Evolutionary conservation across 768 basidiomycete genomes (phyloP), one percentile per base, ranked within the genome.

Genomic region (Boletellus sp.): DNA sequence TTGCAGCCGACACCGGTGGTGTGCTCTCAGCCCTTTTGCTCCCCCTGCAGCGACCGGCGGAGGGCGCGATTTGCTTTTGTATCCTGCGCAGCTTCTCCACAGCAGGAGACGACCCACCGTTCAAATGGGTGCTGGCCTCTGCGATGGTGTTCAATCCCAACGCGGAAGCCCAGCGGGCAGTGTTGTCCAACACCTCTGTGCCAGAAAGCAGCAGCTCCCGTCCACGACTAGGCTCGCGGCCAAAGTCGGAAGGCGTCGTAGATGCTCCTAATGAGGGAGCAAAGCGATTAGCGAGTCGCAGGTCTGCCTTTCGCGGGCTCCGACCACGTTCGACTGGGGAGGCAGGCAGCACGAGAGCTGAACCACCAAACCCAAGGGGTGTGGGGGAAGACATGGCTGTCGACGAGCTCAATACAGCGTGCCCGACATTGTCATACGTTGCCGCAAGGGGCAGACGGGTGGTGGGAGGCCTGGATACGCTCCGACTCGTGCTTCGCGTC

Each of bases 391-490:
- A 57, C 3, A 54, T 28, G 17, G 40, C 45, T 20, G 60, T 48
- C 39, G 56, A 17, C 34, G 57, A 28, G 47, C 50, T 52, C 52
- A 63, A 32, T 34, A 58, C 40, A 37, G 57, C 32, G 39, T 36
- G 63, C 55, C 49, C 60, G 53, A 51, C 60, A 57, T 57, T 63
- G 39, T 55, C 53, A 35, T 64, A 66, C 17, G 62, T 59, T 2
- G 59, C 53, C 35, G 65, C 64, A 51, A 62, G 60, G 17, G 48
- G 62, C 38, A 59, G 51, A 13, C 47, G 56, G 32, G 59, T 42
- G 15, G 60, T 59, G 60, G 34, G 71, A 2, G 71, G 68, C 35
- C 74, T 67, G 10, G 77, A 78, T 13, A 66, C 59, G 52, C 74
- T 74, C 32, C 75, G 70, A 36, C 74, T 72, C 12, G 62, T 57